Percentiles rank a stretch among this genome's conserved stretches.
These are phyloP conservation scores for Protomyces inouyei DNA, from an alignment of 1,139 yeast species.

Conservation along the genomic window DNA sequence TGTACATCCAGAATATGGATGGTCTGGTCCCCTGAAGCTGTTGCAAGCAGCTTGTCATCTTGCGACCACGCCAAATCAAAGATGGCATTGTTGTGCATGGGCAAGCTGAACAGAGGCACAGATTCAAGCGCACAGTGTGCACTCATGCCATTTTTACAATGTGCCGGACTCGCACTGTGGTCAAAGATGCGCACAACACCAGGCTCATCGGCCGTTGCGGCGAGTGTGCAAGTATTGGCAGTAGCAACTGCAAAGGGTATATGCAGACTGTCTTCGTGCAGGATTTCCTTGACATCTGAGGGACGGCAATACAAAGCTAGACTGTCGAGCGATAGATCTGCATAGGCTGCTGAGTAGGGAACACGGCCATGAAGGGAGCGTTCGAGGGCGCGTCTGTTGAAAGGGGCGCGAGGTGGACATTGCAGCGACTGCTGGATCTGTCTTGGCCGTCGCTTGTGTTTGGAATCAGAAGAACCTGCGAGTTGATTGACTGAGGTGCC, in stretches of 20 bases:
- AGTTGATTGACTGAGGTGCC: neutral
- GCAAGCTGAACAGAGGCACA: neutral
- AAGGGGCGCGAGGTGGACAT: neutral
- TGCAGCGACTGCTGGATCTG: neutral
- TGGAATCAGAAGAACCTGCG: neutral
- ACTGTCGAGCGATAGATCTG: neutral
- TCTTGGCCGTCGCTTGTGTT: neutral
- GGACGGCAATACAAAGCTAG: neutral
- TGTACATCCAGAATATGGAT: constrained; percentile 16
- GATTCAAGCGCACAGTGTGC: neutral
- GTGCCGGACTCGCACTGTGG: neutral
- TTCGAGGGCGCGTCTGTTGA: neutral
- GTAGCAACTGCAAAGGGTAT: constrained; percentile 25
- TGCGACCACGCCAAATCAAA: constrained; percentile 24
- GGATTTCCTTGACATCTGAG: neutral
- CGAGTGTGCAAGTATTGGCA: constrained; percentile 23
- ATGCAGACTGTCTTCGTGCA: neutral
- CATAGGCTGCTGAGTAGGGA: neutral
- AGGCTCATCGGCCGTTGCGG: constrained; percentile 22
- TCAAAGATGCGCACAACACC: constrained; percentile 25
- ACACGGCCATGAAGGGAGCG: neutral
- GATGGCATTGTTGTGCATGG: constrained; percentile 25
- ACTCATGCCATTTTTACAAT: neutral
- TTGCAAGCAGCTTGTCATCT: constrained; percentile 25
- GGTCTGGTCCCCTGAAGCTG: constrained; percentile 26